Percentiles rank a stretch among this genome's conserved stretches.
These are phyloP conservation scores for Auricularia sp. DNA, from an alignment of 768 basidiomycete species.

Conservation along the genomic window DNA sequence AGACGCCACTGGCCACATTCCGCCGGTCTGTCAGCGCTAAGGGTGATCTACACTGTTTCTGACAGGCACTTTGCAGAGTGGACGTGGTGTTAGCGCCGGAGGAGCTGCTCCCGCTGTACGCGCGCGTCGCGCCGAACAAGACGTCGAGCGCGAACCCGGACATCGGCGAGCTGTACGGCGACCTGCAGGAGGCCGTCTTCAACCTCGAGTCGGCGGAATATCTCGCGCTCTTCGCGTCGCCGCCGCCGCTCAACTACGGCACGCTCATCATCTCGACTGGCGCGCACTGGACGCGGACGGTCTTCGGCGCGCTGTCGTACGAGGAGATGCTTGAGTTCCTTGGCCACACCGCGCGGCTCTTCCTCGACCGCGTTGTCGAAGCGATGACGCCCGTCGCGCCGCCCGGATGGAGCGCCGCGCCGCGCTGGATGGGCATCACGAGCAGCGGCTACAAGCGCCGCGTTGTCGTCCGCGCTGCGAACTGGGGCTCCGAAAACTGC, in stretches of 20 bases:
- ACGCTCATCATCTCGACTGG: slow-evolving; percentile 55
- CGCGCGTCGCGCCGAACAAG: slow-evolving; percentile 12
- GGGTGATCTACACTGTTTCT: not conserved
- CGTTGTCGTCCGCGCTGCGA: slow-evolving; percentile 49
- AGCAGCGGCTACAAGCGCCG: slow-evolving; percentile 18
- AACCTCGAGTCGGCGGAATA: slow-evolving; percentile 43
- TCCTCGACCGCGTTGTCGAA: slow-evolving; percentile 43
- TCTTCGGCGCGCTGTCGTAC: slow-evolving; percentile 44
- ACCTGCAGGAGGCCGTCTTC: slow-evolving; percentile 36
- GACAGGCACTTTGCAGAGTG: slow-evolving; percentile 22
- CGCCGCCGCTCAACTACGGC: slow-evolving; percentile 44
- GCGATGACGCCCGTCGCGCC: slow-evolving; percentile 25
- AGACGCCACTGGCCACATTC: slow-evolving; percentile 56
- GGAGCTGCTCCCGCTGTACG: slow-evolving; percentile 39
- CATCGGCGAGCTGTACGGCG: not conserved
- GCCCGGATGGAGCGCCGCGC: slow-evolving; percentile 6
- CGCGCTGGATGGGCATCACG: slow-evolving; percentile 10
- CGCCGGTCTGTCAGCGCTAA: slow-evolving; percentile 22
- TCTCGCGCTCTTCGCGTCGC: slow-evolving; percentile 37
- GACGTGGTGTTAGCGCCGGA: slow-evolving; percentile 44
- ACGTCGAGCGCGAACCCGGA: not conserved
- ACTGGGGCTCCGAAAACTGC: slow-evolving; percentile 59
- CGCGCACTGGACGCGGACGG: slow-evolving; percentile 58
- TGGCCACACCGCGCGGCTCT: slow-evolving; percentile 41
- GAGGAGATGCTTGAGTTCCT: slow-evolving; percentile 48